Base-by-base conservation (phyloP, 164 flowering plant species). In the Vitis rotundifolia region DNA sequence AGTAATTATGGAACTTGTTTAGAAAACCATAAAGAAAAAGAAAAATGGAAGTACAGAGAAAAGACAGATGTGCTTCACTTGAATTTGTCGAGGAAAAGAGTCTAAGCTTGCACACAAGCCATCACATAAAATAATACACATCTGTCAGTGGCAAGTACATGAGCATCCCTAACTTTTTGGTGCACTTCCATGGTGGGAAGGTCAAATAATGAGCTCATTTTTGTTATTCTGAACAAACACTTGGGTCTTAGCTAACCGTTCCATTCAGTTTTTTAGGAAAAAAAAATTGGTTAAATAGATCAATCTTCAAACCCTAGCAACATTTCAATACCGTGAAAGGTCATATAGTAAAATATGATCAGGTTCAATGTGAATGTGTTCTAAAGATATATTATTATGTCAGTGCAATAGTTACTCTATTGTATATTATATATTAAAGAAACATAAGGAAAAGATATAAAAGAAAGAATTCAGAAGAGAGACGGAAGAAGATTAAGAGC, bases 1-100 rank as follows among this genome's bases (percentile, higher is more conserved):
- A 37, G 44, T 37, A 37, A 6, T 37, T 6, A 37, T 37, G 44
- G 44, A 37, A 37, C 44, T 37, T 22, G 26, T 22, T 22, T 22
- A 22, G 26, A 22, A 22, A 22, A 22, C 26, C 26, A 22, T 22
- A 15, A 37, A 37, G 44, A 37, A 37, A 37, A 37, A 37, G 44
- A n/a, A 19, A 64, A 64, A 8, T 57, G 11, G 10, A 57, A 57
- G 18, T 9, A 57, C 59, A 57, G 50, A 49, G 57, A 37, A 3
- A 47, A 48, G 77, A 69, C 73, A 75, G 70, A 75, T 65, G 67
- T 69, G 68, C 7, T 68, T 68, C 69, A 69, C 73, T 74, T 69
- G 48, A 69, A 66, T 55, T 75, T 74, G 73, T 74, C 66, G 64
- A 56, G 68, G 55, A 67, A 37, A 51, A 60, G 10, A 22, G 18